A percentile compares a stretch with the other conserved stretches of the same genome.
Evolutionary conservation across 2,329 filamentous ascomycete genomes (phyloP).

Genomic region (Xylaria sp.): DNA sequence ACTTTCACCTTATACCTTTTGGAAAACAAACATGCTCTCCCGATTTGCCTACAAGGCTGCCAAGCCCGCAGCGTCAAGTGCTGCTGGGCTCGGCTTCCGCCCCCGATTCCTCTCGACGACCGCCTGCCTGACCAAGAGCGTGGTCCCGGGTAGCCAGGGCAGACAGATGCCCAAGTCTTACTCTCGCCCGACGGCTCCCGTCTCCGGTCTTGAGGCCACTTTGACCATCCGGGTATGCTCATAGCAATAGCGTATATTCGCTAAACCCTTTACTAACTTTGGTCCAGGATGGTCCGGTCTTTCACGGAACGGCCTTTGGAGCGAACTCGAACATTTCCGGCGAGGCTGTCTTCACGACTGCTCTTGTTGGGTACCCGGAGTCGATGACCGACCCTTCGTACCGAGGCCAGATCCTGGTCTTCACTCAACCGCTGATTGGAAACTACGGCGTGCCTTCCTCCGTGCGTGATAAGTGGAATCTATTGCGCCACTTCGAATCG

Average conservation of each 20-base stretch:
- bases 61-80: slow-evolving; percentile 54
- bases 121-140: slow-evolving; percentile 39
- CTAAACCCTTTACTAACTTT: slow-evolving; percentile 31
- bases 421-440: slow-evolving; percentile 96
- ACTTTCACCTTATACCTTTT: slow-evolving; percentile 9
- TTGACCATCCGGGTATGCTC: slow-evolving; percentile 83
- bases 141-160: slow-evolving; percentile 40
- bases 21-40: slow-evolving; percentile 60
- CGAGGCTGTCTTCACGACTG: slow-evolving; percentile 98
- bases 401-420: slow-evolving; percentile 94
- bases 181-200: slow-evolving; percentile 64
- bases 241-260: not conserved
- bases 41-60: slow-evolving; percentile 56
- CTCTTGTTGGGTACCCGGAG: slow-evolving; percentile 96
- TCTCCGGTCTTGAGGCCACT: slow-evolving; percentile 78
- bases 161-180: slow-evolving; percentile 65
- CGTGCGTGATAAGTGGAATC: slow-evolving; percentile 81
- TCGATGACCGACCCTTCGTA: slow-evolving; percentile 88
- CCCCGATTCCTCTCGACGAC: slow-evolving; percentile 45
- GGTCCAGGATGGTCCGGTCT: slow-evolving; percentile 83
- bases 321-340: slow-evolving; percentile 96
- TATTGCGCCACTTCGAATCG: slow-evolving; percentile 97
- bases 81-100: slow-evolving; percentile 42
- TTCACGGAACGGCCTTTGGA: slow-evolving; percentile 94
- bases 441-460: slow-evolving; percentile 96